Evolutionary conservation across 805 yeast species (phyloP), one percentile per base, ranked within the genome.

Genomic region (Kodamaea jinghongensis): DNA sequence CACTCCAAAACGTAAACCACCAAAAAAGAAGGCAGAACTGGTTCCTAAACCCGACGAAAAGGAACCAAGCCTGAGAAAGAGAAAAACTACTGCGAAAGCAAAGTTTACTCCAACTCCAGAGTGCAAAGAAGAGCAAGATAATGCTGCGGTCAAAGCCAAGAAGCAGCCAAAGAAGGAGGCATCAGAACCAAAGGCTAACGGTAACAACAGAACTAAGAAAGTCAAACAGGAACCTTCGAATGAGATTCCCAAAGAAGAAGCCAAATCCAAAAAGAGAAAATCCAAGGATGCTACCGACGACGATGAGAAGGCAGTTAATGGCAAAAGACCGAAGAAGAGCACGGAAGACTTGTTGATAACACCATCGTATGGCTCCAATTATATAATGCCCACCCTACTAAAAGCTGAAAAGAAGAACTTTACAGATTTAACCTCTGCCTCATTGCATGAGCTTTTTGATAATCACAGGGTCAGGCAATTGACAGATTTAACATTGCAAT

Each of bases 361-460:
- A 39, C 63, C 65, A 3, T 39, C 57, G 3, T 50, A 52, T 38
- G 58, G 54, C 36, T 34, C 41, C 6, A 42, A 52, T 42, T 63
- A 60, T 38, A 28, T 40, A 1, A 41, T 39, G 14, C 60, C 60
- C 4, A 23, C 31, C 15, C 16, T 34, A n/a, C n/a, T 39, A 3
- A 52, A 49, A 31, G 36, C 44, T 17, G 63, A 57, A 40, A 56
- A 50, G 44, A 54, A 52, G 38, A 39, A 41, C 8, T 36, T 44
- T 3, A 50, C 51, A 4, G 44, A 41, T 4, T 34, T 54, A 17
- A 46, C 50, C 2, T 46, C 42, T 34, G 48, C 48, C 3, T 34
- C 33, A 1, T 34, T 55, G 16, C 39, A 38, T 2, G 43, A 46
- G 4, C 41, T 58, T 2, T 38, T 61, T 2, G 34, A 38, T 10